Conservation (phyloP, 345 rosid genomes). For the Sisymbrium irio region DNA sequence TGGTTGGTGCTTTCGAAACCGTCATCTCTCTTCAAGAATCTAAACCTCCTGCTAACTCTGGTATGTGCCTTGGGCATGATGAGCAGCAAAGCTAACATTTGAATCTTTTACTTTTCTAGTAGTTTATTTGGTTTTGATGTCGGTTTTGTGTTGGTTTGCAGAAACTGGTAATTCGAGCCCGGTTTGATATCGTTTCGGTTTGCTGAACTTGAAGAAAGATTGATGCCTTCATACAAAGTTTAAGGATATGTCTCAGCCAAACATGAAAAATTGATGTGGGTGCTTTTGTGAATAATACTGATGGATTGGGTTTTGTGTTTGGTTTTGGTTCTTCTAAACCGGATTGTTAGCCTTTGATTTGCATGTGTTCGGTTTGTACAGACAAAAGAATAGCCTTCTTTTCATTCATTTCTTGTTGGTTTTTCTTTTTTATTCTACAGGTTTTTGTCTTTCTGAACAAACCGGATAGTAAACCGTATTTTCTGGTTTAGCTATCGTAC, state of each 20-base stretch:
- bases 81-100: conserved; percentile 10
- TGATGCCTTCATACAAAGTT: conserved; percentile 8
- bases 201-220: conserved; percentile 23
- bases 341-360: conserved; percentile 14
- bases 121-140: conserved; percentile 8
- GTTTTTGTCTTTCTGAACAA: background rate
- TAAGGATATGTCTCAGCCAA: conserved; percentile 14
- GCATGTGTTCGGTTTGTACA: conserved; percentile 8
- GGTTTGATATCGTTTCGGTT: conserved; percentile 5
- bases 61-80: conserved; percentile 1
- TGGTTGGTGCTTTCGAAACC: conserved; percentile 94
- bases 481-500: background rate
- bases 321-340: conserved; percentile 19
- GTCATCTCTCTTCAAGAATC: conserved; percentile 84
- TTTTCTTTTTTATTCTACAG: background rate
- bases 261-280: background rate
- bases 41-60: conserved; percentile 37
- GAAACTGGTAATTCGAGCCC: conserved; percentile 15
- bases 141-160: conserved; percentile 26
- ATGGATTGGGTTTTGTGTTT: conserved; percentile 20
- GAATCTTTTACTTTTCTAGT: background rate
- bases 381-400: background rate
- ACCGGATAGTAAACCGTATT: background rate
- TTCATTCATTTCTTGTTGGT: background rate
- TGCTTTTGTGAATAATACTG: conserved; percentile 28